phyloP scores from a whole-genome alignment of 345 rosid species.

The Lepidium didymum region DNA sequence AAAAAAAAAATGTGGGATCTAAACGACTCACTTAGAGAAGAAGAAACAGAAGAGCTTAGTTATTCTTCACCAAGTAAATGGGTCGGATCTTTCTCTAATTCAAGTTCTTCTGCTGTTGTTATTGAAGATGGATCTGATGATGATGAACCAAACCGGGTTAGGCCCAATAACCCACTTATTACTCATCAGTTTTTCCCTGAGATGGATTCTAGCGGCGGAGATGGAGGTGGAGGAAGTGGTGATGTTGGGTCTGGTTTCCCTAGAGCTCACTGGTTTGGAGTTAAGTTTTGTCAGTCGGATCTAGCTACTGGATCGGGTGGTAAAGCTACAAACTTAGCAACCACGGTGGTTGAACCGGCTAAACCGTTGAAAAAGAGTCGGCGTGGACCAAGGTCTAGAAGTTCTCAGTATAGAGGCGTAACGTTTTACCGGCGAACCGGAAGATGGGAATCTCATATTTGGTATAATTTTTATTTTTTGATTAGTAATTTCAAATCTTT shows the following conservation, averaged over 20 bases:
- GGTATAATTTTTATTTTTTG: constrained; percentile 30
- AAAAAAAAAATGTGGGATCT: constrained; percentile 35
- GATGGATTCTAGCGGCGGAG: constrained; percentile 24
- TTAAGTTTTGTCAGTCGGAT: constrained; percentile 55
- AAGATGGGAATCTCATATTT: constrained; percentile 99
- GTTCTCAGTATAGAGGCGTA: constrained; percentile 97
- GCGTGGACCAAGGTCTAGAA: constrained; percentile 91
- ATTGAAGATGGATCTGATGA: constrained; percentile 75
- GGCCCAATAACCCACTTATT: constrained; percentile 39
- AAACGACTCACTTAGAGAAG: constrained; percentile 33
- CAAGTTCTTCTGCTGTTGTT: constrained; percentile 80
- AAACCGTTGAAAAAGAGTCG: constrained; percentile 91
- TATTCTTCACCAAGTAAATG: constrained; percentile 74
- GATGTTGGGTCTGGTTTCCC: constrained; percentile 45
- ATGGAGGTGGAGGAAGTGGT: constrained; percentile 6
- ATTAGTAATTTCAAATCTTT: neutral
- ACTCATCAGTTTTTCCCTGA: constrained; percentile 91
- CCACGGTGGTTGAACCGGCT: constrained; percentile 35
- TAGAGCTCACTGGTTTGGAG: constrained; percentile 86
- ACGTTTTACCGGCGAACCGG: constrained; percentile 98
- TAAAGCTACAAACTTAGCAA: constrained; percentile 20
- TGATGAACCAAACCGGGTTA: constrained; percentile 39
- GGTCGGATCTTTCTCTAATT: constrained; percentile 67
- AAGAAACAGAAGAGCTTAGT: constrained; percentile 51
- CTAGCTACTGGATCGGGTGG: constrained; percentile 22